Conservation (phyloP, 768 basidiomycete genomes). For the Suillus americanus region DNA sequence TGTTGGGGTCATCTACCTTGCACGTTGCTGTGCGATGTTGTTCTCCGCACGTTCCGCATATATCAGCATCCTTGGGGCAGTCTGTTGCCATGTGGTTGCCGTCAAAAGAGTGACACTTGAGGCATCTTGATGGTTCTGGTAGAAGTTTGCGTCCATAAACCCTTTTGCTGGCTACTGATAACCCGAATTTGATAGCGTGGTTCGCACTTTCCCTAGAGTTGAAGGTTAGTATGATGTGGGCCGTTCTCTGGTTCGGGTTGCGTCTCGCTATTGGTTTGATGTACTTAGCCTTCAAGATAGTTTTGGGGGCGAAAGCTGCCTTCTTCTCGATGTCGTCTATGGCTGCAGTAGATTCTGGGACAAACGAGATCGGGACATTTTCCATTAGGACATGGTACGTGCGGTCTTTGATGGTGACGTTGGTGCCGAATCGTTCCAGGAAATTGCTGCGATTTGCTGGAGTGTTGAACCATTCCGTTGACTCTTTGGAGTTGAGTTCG, state of each 20-base stretch:
- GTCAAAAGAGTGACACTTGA: background rate
- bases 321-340: background rate
- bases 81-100: no score
- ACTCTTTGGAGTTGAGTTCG: background rate
- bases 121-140: background rate
- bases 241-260: background rate
- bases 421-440: background rate
- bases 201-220: background rate
- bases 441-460: background rate
- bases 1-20: rapidly evolving
- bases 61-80: no score
- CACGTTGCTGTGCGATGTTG: no score
- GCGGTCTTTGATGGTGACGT: background rate
- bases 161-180: background rate
- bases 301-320: background rate
- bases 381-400: background rate
- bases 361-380: background rate
- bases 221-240: background rate
- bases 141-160: background rate
- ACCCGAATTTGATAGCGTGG: background rate
- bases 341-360: background rate
- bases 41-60: no score
- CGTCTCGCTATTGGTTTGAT: background rate
- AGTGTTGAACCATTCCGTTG: background rate
- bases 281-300: background rate